These are phyloP conservation scores for Cephalotrichum gorgonifer DNA, from an alignment of 2,329 filamentous ascomycete genomes.

Conservation along the genomic window DNA sequence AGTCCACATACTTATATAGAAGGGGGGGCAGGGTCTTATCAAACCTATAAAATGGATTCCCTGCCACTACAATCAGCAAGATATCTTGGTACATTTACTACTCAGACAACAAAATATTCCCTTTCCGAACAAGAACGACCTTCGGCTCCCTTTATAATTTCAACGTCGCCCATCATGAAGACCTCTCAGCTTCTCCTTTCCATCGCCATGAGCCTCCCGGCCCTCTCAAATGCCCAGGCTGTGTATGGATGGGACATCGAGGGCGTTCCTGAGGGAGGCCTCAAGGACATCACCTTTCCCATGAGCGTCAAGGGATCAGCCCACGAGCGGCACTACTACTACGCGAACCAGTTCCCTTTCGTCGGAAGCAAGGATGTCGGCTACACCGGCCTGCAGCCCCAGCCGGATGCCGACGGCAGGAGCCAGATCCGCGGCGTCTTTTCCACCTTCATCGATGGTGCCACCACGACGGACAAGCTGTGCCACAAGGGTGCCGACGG, in stretches of 20 bases:
- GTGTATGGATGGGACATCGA: neutral
- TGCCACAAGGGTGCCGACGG: slow-evolving; percentile 16
- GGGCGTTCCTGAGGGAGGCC: slow-evolving; percentile 3
- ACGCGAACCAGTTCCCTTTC: slow-evolving; percentile 13
- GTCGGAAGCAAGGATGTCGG: slow-evolving; percentile 4
- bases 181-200: neutral
- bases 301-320: slow-evolving; percentile 11
- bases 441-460: slow-evolving; percentile 11
- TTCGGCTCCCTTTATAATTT: too few species aligned
- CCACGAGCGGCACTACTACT: slow-evolving; percentile 12
- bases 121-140: too few species aligned
- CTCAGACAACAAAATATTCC: too few species aligned
- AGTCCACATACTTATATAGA: too few species aligned
- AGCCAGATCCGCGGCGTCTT: slow-evolving; percentile 12
- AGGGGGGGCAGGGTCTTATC: too few species aligned
- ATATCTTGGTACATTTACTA: too few species aligned
- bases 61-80: too few species aligned
- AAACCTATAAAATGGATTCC: too few species aligned
- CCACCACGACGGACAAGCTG: slow-evolving; percentile 9
- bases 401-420: slow-evolving; percentile 7
- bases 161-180: neutral
- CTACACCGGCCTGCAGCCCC: slow-evolving; percentile 13
- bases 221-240: neutral
- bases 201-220: neutral
- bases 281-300: slow-evolving; percentile 13